Evolutionary conservation across 2,329 filamentous ascomycete species (phyloP), one percentile per base, ranked within the genome.

Genomic region (Penicillium sp.): DNA sequence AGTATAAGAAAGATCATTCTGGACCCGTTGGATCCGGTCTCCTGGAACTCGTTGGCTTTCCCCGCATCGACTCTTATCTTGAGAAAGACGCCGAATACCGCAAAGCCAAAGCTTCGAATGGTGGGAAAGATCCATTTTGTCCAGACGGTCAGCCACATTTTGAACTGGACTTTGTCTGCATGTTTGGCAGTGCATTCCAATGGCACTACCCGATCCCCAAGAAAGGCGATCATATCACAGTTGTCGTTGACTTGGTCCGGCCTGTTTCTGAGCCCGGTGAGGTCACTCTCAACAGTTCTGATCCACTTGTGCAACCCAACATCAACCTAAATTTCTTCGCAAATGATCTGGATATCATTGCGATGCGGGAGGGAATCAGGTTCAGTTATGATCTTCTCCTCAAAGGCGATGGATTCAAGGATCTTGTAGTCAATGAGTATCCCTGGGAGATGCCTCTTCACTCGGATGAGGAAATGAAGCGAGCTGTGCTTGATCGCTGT

Each of bases 391-490:
- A 86, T 60, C 70, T 86, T 16, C 62, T 87, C 2, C 81, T 72
- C 38, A 79, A 77, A 5, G 83, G 83, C 1, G 79, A 81, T 0
- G 81, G 79, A 1, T 80, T 86, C 68, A 82, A 73, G 61, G 71
- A 74, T 50, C 60, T 74, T 18, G 59, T 73, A 16, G 60, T 61
- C 7, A 60, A 50, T 5, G 71, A 74, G 75, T 87, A 85, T 64
- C 84, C 83, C 0, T 85, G 81, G 82, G 69, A 76, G 0, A 83
- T 86, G 80, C 83, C 83, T 0, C 73, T 79, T 2, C 63, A 81
- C 14, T 76, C 75, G 0, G 81, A 86, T 52, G 77, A 80, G 57
- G 77, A 71, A 1, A 85, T 86, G 82, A 78, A 81, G 43, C 74
- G 75, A 48, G 70, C 76, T 40, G 78, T 86, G 11, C 67, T 85